A percentile compares a stretch with the other conserved stretches of the same genome.
These are phyloP conservation scores for Metschnikowia corniflorae DNA, from an alignment of 805 yeast species.

Conservation along the genomic window DNA sequence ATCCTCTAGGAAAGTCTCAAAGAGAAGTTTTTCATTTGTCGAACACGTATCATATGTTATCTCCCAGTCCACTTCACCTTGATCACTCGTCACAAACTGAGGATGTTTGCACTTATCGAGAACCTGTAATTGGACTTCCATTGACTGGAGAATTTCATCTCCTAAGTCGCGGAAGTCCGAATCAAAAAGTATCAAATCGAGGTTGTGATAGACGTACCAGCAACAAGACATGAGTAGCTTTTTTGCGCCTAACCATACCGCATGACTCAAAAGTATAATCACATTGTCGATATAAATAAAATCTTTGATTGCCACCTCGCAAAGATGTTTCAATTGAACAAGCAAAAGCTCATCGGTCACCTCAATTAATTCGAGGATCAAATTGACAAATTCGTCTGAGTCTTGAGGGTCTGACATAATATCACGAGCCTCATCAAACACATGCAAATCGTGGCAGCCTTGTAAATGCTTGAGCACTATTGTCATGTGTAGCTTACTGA, in stretches of 20 bases:
- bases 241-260: slow-evolving; percentile 48
- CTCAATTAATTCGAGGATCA: slow-evolving; percentile 55
- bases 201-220: slow-evolving; percentile 64
- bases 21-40: too few relatives aligned
- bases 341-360: slow-evolving; percentile 62
- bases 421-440: slow-evolving; percentile 30
- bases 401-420: slow-evolving; percentile 6
- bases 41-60: too few relatives aligned
- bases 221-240: slow-evolving; percentile 59
- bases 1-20: slow-evolving; percentile 20
- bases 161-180: slow-evolving; percentile 27
- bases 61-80: slow-evolving; percentile 17
- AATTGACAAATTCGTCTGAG: slow-evolving; percentile 46
- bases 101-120: slow-evolving; percentile 27
- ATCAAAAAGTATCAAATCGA: slow-evolving; percentile 58
- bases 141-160: slow-evolving; percentile 20
- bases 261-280: slow-evolving; percentile 49
- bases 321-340: slow-evolving; percentile 52
- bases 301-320: slow-evolving; percentile 59
- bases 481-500: slow-evolving; percentile 41
- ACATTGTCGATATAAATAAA: slow-evolving; percentile 60
- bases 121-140: slow-evolving; percentile 28
- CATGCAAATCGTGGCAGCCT: slow-evolving; percentile 45
- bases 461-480: slow-evolving; percentile 53
- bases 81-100: slow-evolving; percentile 19